These are phyloP conservation scores for Neoscytalidium dimidiatum DNA, from an alignment of 2,329 filamentous ascomycete species.

Conservation along the genomic window DNA sequence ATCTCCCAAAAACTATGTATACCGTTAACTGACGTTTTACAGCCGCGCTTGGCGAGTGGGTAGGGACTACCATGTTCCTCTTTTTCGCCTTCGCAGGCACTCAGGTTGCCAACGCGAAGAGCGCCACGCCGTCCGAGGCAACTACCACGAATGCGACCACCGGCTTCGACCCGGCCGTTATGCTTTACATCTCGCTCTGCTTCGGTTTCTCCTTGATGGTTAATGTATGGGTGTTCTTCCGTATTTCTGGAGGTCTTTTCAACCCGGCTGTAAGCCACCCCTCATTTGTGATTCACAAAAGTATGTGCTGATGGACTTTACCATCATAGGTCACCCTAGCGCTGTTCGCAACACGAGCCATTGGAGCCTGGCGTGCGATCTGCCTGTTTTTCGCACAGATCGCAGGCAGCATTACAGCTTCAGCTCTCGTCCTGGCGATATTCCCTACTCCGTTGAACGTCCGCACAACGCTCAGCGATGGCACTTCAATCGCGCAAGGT, in stretches of 20 bases:
- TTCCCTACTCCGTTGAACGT: constrained; percentile 33
- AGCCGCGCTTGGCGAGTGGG: constrained; percentile 18
- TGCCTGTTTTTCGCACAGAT: constrained; percentile 41
- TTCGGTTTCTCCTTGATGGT: constrained; percentile 43
- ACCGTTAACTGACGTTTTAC: neutral
- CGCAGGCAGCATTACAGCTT: constrained; percentile 14
- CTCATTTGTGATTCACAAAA: constrained; percentile 31
- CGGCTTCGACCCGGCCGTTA: constrained; percentile 47
- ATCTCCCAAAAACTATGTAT: neutral
- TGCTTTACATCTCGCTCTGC: constrained; percentile 41
- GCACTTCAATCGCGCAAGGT: constrained; percentile 35
- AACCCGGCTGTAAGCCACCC: constrained; percentile 41
- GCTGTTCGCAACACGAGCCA: constrained; percentile 37
- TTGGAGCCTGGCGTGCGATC: constrained; percentile 29
- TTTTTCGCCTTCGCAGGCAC: constrained; percentile 33
- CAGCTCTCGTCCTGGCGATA: constrained; percentile 34
- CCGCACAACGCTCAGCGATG: constrained; percentile 36
- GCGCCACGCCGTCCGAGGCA: constrained; percentile 28
- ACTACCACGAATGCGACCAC: constrained; percentile 48
- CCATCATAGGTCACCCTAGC: constrained; percentile 37
- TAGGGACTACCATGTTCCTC: constrained; percentile 18
- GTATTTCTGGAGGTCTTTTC: constrained; percentile 41
- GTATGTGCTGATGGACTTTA: neutral
- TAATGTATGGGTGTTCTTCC: constrained; percentile 44
- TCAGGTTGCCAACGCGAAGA: constrained; percentile 51